These are phyloP conservation scores for Coemansia sp. DNA, from an alignment of 192 early-diverging fungal species.

Conservation along the genomic window DNA sequence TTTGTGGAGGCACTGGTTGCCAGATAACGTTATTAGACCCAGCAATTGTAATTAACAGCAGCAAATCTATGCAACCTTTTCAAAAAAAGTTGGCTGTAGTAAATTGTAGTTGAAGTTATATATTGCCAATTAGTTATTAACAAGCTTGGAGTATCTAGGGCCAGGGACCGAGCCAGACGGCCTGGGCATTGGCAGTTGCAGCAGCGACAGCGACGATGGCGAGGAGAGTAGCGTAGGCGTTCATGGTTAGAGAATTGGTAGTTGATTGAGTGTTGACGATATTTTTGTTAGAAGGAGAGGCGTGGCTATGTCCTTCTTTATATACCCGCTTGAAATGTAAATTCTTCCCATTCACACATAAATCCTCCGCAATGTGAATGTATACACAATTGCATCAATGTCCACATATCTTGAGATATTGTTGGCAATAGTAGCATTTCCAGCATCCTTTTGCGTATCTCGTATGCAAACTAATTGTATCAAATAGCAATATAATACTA, in stretches of 20 bases:
- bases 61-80: too few relatives aligned
- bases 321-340: not conserved
- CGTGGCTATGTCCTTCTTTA: not conserved
- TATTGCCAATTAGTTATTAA: not conserved
- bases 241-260: slow-evolving; percentile 1
- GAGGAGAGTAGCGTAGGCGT: slow-evolving; percentile 7
- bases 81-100: not conserved
- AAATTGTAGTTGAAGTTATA: not conserved
- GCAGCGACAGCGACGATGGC: not conserved
- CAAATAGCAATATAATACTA: not conserved
- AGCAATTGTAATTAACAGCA: too few relatives aligned
- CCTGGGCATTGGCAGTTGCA: slow-evolving; percentile 2
- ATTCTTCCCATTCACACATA: not conserved
- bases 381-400: not conserved
- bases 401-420: not conserved
- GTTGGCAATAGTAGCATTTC: not conserved
- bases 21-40: not conserved
- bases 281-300: not conserved
- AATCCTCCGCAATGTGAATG: not conserved
- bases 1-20: not conserved
- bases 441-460: not conserved
- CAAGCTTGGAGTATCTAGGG: not conserved
- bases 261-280: not conserved
- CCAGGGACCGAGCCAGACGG: slow-evolving; percentile 5
- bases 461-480: not conserved